phyloP scores from a whole-genome alignment of 140 eudicot genomes.

The Bidens hawaiensis region DNA sequence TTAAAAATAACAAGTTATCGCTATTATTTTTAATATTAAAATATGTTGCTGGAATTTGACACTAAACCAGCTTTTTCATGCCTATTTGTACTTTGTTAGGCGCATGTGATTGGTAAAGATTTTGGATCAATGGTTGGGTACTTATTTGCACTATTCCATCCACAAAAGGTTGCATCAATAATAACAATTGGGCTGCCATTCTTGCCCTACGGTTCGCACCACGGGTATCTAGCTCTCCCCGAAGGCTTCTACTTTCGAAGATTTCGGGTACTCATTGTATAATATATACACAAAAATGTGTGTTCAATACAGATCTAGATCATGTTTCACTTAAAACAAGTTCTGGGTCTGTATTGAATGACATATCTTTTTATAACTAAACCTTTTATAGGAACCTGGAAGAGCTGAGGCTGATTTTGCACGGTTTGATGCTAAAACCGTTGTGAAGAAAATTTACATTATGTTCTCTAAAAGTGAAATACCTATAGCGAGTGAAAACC shows the following conservation, averaged over 20 bases:
- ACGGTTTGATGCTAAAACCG: slow-evolving; percentile 51
- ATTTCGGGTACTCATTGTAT: slow-evolving; percentile 37
- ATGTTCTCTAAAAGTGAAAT: slow-evolving; percentile 54
- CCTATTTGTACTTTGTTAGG: not conserved
- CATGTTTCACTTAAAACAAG: too few relatives aligned
- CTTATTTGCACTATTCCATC: slow-evolving; percentile 33
- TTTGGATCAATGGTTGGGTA: slow-evolving; percentile 24
- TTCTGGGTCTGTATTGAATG: too few relatives aligned
- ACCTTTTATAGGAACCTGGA: too few relatives aligned
- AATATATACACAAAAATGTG: too few relatives aligned
- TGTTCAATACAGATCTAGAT: too few relatives aligned
- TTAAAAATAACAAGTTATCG: too few relatives aligned
- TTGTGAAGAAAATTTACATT: slow-evolving; percentile 43
- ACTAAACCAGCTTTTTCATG: not conserved
- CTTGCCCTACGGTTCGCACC: slow-evolving; percentile 34
- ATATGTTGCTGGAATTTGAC: not conserved
- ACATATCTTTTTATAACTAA: too few relatives aligned
- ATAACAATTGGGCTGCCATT: slow-evolving; percentile 35
- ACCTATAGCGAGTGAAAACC: slow-evolving; percentile 54
- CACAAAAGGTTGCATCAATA: slow-evolving; percentile 42
- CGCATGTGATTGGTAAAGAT: slow-evolving; percentile 5
- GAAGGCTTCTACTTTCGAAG: slow-evolving; percentile 59
- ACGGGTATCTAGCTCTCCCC: slow-evolving; percentile 30
- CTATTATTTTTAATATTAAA: too few relatives aligned
- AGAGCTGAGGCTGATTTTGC: too few relatives aligned